phyloP scores from a whole-genome alignment of 2,329 filamentous ascomycete species.

The Aspergillus tubingensis region DNA sequence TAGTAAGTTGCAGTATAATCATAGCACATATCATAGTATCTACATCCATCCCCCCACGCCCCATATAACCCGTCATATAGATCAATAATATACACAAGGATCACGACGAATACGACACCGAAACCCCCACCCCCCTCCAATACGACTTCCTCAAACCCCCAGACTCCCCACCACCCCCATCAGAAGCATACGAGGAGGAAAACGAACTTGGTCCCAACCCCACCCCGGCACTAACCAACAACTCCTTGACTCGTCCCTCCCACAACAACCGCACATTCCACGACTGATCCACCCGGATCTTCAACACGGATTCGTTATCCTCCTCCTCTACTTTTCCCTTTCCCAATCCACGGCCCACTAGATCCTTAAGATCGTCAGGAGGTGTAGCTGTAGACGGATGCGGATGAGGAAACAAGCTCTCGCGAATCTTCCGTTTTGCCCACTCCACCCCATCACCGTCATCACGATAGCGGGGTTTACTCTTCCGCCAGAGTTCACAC shows the following conservation, averaged over 20 bases:
- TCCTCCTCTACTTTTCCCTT: conserved; percentile 45
- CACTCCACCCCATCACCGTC: conserved; percentile 49
- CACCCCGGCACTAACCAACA: conserved; percentile 88
- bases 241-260: conserved; percentile 89
- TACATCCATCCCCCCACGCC: neutral
- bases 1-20: neutral
- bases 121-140: conserved; percentile 46
- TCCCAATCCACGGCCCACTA: too few relatives aligned
- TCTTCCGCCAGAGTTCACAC: conserved; percentile 80
- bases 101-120: conserved; percentile 46
- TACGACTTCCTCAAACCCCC: conserved; percentile 35
- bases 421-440: conserved; percentile 41
- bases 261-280: conserved; percentile 83
- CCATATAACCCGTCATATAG: neutral
- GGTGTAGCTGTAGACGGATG: conserved; percentile 15
- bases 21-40: neutral
- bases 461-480: conserved; percentile 41
- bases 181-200: conserved; percentile 28
- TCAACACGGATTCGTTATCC: conserved; percentile 81
- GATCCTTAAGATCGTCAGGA: neutral
- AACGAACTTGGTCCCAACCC: conserved; percentile 66
- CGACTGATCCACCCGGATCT: conserved; percentile 85
- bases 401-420: conserved; percentile 23
- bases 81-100: neutral
- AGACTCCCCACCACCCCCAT: conserved; percentile 19